Conservation (phyloP, 108 stramenopile species). For the Aurantiochytrium sp. region DNA sequence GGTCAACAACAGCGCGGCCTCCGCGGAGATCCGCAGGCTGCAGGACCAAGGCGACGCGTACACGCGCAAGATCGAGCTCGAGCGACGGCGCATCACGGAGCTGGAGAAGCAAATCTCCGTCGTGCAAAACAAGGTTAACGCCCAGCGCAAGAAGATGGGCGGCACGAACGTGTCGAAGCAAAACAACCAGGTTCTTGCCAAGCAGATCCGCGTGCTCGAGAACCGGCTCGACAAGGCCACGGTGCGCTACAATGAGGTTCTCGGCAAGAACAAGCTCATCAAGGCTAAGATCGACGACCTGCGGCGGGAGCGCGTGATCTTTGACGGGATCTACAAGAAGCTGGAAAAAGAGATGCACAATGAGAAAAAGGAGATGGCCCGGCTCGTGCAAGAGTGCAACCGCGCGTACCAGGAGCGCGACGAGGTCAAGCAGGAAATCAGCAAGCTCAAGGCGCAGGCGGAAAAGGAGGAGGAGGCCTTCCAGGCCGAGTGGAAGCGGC, state of each 20-base stretch:
- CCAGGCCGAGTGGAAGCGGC: conserved; percentile 51
- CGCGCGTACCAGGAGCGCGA: conserved; percentile 53
- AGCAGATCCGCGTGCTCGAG: conserved; percentile 58
- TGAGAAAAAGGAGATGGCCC: conserved; percentile 62
- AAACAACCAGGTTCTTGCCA: conserved; percentile 56
- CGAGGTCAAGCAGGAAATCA: conserved; percentile 53
- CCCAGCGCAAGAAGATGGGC: conserved; percentile 57
- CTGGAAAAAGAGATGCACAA: conserved; percentile 57
- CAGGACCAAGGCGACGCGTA: conserved; percentile 58
- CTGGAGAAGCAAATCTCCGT: conserved; percentile 47
- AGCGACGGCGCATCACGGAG: conserved; percentile 49
- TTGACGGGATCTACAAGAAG: conserved; percentile 62
- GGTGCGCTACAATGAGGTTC: conserved; percentile 56
- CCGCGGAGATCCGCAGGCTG: conserved; percentile 41
- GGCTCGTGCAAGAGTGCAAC: conserved; percentile 57
- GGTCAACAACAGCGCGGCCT: conserved; percentile 23
- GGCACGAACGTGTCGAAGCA: conserved; percentile 57
- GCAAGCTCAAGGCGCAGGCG: conserved; percentile 47
- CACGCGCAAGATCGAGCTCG: conserved; percentile 54
- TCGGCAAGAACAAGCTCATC: conserved; percentile 55
- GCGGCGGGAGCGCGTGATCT: conserved; percentile 58
- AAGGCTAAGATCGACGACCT: conserved; percentile 52
- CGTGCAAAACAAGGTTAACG: conserved; percentile 44
- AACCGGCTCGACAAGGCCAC: conserved; percentile 58
- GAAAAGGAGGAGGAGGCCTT: conserved; percentile 55